Evolutionary conservation across 2,329 filamentous ascomycete species (phyloP), one percentile per base, ranked within the genome.

Genomic region (Xylaria sp.): DNA sequence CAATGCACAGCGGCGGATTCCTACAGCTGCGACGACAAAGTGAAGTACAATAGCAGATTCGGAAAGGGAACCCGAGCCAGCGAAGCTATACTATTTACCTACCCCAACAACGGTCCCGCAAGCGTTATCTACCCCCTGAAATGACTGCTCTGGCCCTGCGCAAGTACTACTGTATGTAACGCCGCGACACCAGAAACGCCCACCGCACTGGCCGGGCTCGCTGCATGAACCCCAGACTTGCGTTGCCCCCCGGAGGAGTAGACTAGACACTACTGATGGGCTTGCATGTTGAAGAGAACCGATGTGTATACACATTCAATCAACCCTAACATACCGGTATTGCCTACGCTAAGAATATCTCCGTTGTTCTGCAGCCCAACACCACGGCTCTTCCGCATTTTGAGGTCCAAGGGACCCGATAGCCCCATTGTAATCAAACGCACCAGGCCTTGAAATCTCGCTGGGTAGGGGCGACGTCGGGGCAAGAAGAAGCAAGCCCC

Each of bases 171-270:
- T 32, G 41, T 52, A 32, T 52, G 50, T 52, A 57, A 69, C 57
- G 69, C 65, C 54, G 65, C 70, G 59, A 61, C 52, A 72, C 68
- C 69, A 59, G 69, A 71, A 71, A 73, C 73, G 67, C 70, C 74
- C 59, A 61, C 62, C 62, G 41, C 55, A 44, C 28, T 55, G 63
- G 54, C 66, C 54, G 25, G 62, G 66, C 46, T 71, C 73, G 75
- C 74, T 76, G 76, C 76, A 77, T 77, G 76, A 77, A 77, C 76
- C 73, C 72, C 74, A 74, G 68, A 72, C 73, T 73, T 70, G 71
- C 71, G 72, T 69, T 57, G 50, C 68, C 63, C 70, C 10, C 54
- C 46, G 41, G 41, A 63, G 52, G 46, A 63, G 70, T 57, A n/a
- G 20, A 44, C 23, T 44, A 8, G 3, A 25, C 37, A 44, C 59